Evolutionary conservation across 768 basidiomycete genomes (phyloP), one percentile per base, ranked within the genome.

Genomic region (Phaeotremella fagi): DNA sequence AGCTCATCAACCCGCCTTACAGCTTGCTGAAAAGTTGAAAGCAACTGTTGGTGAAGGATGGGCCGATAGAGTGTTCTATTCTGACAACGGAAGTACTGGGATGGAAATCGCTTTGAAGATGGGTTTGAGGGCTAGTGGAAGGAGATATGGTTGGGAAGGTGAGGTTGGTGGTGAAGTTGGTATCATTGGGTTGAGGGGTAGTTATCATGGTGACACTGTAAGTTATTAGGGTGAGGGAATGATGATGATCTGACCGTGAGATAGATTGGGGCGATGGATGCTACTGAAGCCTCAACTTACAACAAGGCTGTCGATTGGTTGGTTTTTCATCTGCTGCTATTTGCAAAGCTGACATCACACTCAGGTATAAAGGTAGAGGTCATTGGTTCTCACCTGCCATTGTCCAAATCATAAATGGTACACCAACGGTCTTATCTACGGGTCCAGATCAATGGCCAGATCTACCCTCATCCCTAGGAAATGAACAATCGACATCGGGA

Each of bases 31-130:
- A 68, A 81, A 82, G 18, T 78, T 97, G 20, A 74, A 94, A 16
- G 71, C 78, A 24, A 67, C 71, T 0, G 90, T 92, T 3, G 94
- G 94, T 0, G 80, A 79, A 54, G 87, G 85, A 1, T 98, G 94
- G 94, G 94, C 94, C 1, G 80, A 82, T 6, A 82, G 89, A 18
- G 94, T 83, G 2, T 97, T 94, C 76, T 90, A 87, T 75, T 88
- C 88, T 4, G 94, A 98, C 68, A 86, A 98, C 60, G 94, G 94
- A 14, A 89, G 90, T 20, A 97, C 94, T 0, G 94, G 85, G 5
- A 92, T 94, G 84, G 94, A 97, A 71, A 85, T 94, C n/a, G 94
- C 90, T 11, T 76, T 98, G 54, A 98, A 98, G 75, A 97, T 98
- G 94, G 94, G 90, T 0, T 75, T 97, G 37, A 80, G 91, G 23